Evolutionary conservation across 768 basidiomycete species (phyloP).

Genomic region (Stropharia rugosoannulata): DNA sequence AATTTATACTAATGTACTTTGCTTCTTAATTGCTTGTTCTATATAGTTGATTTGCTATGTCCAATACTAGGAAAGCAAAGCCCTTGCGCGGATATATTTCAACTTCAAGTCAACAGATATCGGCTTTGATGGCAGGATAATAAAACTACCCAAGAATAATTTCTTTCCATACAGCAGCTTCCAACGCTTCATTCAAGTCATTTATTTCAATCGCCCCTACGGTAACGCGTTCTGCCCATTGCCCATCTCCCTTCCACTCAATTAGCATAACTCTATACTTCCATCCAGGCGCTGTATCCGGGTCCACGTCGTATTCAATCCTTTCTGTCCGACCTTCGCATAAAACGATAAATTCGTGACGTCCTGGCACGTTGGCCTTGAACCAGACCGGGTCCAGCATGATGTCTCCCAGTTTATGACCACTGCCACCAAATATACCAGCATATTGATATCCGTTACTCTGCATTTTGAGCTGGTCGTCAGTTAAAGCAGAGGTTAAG

Average conservation of each 20-base stretch:
- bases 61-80: no score
- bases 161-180: constrained; percentile 1
- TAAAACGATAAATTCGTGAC: constrained; percentile 10
- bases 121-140: no score
- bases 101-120: no score
- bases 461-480: background rate
- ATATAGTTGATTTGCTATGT: no score
- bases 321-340: background rate
- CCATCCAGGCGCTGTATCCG: background rate
- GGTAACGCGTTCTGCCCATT: constrained; percentile 5
- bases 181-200: background rate
- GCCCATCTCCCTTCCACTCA: background rate
- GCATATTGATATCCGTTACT: background rate
- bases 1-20: no score
- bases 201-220: background rate
- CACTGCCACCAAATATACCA: background rate
- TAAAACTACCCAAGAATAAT: background rate
- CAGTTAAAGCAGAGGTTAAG: no score
- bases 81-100: no score
- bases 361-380: background rate
- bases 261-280: constrained; percentile 6
- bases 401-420: background rate
- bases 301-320: background rate
- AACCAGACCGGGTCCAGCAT: background rate
- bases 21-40: no score